A percentile compares a stretch with the other conserved stretches of the same genome.
Evolutionary conservation across 257 asterid species (phyloP).

Genomic region (Leptodermis oblonga): DNA sequence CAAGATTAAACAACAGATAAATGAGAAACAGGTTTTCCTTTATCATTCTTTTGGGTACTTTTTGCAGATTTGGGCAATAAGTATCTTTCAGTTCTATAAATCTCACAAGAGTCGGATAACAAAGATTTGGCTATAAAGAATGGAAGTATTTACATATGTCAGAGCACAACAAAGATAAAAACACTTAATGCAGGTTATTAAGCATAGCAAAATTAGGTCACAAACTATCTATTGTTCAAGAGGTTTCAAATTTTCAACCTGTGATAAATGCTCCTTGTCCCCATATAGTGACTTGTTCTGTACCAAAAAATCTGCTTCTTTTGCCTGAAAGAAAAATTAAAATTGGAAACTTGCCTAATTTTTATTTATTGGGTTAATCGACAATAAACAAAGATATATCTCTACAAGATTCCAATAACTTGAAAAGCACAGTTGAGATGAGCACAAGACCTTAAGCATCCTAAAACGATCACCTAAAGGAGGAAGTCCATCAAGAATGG

Average conservation of each 20-base stretch:
- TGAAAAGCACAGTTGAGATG: slow-evolving; percentile 30
- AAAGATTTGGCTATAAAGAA: background rate
- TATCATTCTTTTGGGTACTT: background rate
- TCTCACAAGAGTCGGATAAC: background rate
- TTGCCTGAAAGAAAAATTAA: slow-evolving; percentile 55
- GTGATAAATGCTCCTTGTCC: slow-evolving; percentile 93
- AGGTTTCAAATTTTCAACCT: slow-evolving; percentile 44
- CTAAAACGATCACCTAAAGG: slow-evolving; percentile 97
- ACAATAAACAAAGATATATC: slow-evolving; percentile 5
- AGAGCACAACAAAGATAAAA: background rate
- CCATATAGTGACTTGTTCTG: slow-evolving; percentile 71
- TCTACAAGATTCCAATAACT: slow-evolving; percentile 18
- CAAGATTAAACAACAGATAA: slow-evolving; percentile 6
- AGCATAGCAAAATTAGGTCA: background rate
- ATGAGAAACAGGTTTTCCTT: too few species aligned
- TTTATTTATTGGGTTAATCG: background rate
- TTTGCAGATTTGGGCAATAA: background rate
- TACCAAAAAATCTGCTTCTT: slow-evolving; percentile 84
- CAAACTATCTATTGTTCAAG: background rate
- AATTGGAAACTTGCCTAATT: background rate
- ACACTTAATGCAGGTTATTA: background rate
- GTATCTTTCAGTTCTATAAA: background rate
- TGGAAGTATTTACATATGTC: background rate
- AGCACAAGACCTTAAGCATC: slow-evolving; percentile 86
- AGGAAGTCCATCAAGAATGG: slow-evolving; percentile 65